These are phyloP conservation scores for Carex parvula DNA, from an alignment of 176 grass and related monocot species.

Conservation along the genomic window DNA sequence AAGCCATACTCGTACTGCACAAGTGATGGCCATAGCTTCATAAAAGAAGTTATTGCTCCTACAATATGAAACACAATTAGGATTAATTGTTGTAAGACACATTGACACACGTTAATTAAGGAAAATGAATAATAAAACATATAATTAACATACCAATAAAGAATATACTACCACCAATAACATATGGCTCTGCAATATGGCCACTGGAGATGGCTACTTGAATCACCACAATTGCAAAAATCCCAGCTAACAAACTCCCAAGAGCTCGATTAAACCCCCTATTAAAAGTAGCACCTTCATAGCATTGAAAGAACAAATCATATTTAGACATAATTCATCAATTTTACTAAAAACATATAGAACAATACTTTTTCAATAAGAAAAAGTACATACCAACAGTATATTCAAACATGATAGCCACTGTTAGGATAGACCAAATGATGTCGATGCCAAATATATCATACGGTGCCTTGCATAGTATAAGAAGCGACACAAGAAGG, in stretches of 20 bases:
- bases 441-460: slow-evolving; percentile 65
- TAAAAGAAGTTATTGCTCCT: slow-evolving; percentile 76
- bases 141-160: slow-evolving; percentile 46
- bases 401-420: slow-evolving; percentile 88
- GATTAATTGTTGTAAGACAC: not conserved
- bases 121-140: not conserved
- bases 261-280: slow-evolving; percentile 72
- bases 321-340: not conserved
- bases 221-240: slow-evolving; percentile 70
- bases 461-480: slow-evolving; percentile 62
- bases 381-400: slow-evolving; percentile 59
- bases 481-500: slow-evolving; percentile 78
- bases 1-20: slow-evolving; percentile 78
- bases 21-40: slow-evolving; percentile 79
- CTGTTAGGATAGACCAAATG: slow-evolving; percentile 85
- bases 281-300: slow-evolving; percentile 73
- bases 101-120: not conserved
- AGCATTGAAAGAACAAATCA: not conserved
- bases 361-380: not conserved
- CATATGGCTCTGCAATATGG: slow-evolving; percentile 70
- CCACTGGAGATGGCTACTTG: slow-evolving; percentile 64
- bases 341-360: not conserved
- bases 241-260: slow-evolving; percentile 71
- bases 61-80: slow-evolving; percentile 26
- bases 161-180: slow-evolving; percentile 85